Percentiles rank a stretch among this genome's conserved stretches.
These are phyloP conservation scores for Escallonia herrerae DNA, from an alignment of 129 eudicot genomes.

Conservation along the genomic window DNA sequence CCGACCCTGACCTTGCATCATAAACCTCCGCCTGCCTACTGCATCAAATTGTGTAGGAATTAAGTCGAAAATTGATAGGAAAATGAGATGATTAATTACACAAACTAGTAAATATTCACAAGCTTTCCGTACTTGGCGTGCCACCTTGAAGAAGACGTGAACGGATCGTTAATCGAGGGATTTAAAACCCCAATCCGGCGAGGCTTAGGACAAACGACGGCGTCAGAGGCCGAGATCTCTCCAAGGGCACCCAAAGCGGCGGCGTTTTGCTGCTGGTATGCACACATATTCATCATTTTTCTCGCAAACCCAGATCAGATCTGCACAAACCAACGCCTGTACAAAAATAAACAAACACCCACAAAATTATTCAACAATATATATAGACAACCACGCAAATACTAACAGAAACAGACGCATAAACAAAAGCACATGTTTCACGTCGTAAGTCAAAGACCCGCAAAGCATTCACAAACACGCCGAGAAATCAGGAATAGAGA, in stretches of 20 bases:
- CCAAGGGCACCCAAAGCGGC: constrained; percentile 9
- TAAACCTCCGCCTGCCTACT: constrained; percentile 26
- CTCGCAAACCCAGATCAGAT: constrained; percentile 14
- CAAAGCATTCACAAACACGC: too few species aligned
- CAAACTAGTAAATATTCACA: neutral
- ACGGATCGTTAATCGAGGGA: constrained; percentile 19
- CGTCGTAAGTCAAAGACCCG: too few species aligned
- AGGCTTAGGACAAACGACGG: constrained; percentile 59
- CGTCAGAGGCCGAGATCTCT: constrained; percentile 6
- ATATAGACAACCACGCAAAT: too few species aligned
- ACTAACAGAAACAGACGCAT: too few species aligned
- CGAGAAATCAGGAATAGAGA: too few species aligned
- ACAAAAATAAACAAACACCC: constrained; percentile 1
- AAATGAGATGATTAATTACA: neutral
- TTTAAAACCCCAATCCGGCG: constrained; percentile 28
- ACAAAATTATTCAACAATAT: too few species aligned
- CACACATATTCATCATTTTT: constrained; percentile 27
- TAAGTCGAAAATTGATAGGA: neutral
- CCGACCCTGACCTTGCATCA: constrained; percentile 45
- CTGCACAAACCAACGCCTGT: constrained; percentile 24
- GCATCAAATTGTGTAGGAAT: neutral
- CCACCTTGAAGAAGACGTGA: constrained; percentile 16
- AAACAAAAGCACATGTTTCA: too few species aligned
- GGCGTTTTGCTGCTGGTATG: constrained; percentile 33
- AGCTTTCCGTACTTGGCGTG: constrained; percentile 12